These are phyloP conservation scores for Udeniomyces megalosporus DNA, from an alignment of 768 basidiomycete genomes.

Conservation along the genomic window DNA sequence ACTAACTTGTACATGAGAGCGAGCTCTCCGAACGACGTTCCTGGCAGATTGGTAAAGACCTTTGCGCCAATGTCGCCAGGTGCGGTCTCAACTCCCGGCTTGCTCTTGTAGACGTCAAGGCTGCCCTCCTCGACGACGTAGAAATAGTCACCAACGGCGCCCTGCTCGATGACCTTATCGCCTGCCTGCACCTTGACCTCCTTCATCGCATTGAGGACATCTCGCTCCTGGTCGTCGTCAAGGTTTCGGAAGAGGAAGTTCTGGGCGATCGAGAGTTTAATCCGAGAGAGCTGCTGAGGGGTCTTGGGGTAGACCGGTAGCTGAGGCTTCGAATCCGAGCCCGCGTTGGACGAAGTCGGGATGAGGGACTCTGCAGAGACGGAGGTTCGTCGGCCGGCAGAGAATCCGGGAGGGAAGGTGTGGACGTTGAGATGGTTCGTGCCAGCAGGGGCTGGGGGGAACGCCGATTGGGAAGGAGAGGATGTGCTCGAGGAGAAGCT, in stretches of 20 bases:
- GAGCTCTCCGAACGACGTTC: constrained; percentile 83
- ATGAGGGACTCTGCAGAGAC: constrained; percentile 92
- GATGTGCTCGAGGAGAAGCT: background rate
- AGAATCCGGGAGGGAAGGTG: constrained; percentile 33
- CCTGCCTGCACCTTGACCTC: constrained; percentile 55
- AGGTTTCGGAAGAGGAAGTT: constrained; percentile 93
- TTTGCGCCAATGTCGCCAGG: constrained; percentile 33
- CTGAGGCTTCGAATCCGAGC: background rate
- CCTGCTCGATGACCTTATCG: constrained; percentile 89
- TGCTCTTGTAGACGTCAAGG: constrained; percentile 53
- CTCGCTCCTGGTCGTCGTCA: constrained; percentile 85
- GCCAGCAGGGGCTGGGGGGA: background rate
- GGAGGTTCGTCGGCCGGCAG: constrained; percentile 79
- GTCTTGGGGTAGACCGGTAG: constrained; percentile 59
- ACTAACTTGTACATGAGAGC: constrained; percentile 83
- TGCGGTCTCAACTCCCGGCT: background rate
- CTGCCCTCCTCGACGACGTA: constrained; percentile 88
- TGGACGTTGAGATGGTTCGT: constrained; percentile 1
- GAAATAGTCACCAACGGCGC: constrained; percentile 91
- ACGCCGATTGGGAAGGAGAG: background rate
- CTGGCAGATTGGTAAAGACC: constrained; percentile 69
- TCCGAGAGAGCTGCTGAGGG: constrained; percentile 66
- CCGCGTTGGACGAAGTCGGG: constrained; percentile 46
- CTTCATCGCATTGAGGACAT: constrained; percentile 89
- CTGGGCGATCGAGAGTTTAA: constrained; percentile 67